phyloP scores from a whole-genome alignment of 2,329 filamentous ascomycete species.

The Cordyceps cicadae region DNA sequence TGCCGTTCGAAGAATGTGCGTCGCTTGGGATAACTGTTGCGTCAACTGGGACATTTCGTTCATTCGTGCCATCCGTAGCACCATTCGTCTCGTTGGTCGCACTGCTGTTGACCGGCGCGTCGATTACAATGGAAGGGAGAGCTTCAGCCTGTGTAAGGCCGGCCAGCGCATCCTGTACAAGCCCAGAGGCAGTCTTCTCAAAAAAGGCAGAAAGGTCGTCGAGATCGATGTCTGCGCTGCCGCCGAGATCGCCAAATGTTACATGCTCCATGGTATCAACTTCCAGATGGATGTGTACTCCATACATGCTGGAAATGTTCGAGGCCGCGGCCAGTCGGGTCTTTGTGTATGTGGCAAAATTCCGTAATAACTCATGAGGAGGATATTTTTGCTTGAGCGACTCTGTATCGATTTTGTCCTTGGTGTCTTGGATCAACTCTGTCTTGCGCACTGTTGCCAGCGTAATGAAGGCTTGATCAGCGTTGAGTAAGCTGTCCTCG shows the following conservation, averaged over 20 bases:
- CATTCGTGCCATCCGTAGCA: constrained; percentile 8
- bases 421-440: constrained; percentile 22
- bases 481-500: constrained; percentile 24
- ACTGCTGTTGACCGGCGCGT: not conserved
- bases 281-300: constrained; percentile 26
- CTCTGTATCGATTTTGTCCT: constrained; percentile 11
- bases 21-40: too few species aligned
- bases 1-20: too few species aligned
- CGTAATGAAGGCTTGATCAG: constrained; percentile 27
- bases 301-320: constrained; percentile 27
- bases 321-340: constrained; percentile 25
- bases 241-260: constrained; percentile 19
- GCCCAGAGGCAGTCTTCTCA: constrained; percentile 32
- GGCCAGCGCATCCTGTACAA: constrained; percentile 33
- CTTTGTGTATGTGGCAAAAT: constrained; percentile 25
- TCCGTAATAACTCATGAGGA: constrained; percentile 30
- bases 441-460: constrained; percentile 27
- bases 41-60: too few species aligned
- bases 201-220: constrained; percentile 36
- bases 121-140: constrained; percentile 2
- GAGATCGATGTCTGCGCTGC: constrained; percentile 28
- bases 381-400: constrained; percentile 32
- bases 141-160: constrained; percentile 25
- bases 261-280: constrained; percentile 21
- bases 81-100: not conserved